These are phyloP conservation scores for Cytidiella melzeri DNA, from an alignment of 768 basidiomycete species.

Conservation along the genomic window DNA sequence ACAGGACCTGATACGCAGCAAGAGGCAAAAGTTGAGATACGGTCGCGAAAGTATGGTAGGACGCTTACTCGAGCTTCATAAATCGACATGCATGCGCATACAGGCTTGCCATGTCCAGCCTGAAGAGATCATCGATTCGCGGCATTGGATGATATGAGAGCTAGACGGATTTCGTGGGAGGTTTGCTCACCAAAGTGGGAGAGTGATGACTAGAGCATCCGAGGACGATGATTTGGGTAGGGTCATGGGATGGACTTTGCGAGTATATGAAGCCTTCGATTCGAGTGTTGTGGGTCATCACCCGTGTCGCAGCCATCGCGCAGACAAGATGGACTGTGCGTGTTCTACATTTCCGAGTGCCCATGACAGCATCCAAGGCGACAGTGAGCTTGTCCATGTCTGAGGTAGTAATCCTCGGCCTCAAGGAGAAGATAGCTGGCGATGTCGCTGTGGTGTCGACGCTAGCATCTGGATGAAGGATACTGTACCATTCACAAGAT, in stretches of 20 bases:
- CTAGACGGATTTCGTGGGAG: background rate
- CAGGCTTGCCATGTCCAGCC: background rate
- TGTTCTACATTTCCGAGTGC: background rate
- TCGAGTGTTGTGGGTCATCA: background rate
- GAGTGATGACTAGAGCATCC: background rate
- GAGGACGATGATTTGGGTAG: background rate
- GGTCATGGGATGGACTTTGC: background rate
- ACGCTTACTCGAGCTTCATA: background rate
- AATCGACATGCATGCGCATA: background rate
- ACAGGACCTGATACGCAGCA: too few species aligned
- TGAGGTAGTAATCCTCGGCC: background rate
- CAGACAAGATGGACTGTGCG: background rate
- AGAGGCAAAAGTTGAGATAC: background rate
- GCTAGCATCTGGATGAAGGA: background rate
- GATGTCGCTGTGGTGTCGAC: background rate
- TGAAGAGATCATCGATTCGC: background rate
- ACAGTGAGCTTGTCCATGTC: background rate
- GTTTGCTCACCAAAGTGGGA: background rate
- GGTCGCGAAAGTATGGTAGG: background rate
- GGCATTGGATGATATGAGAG: background rate
- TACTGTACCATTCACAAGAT: too few species aligned
- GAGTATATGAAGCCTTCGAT: background rate
- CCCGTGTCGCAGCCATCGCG: background rate
- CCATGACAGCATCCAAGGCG: background rate
- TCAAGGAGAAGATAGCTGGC: background rate